These are phyloP conservation scores for Haematococcus sp. DNA, from an alignment of 139 green algal species.

Conservation along the genomic window DNA sequence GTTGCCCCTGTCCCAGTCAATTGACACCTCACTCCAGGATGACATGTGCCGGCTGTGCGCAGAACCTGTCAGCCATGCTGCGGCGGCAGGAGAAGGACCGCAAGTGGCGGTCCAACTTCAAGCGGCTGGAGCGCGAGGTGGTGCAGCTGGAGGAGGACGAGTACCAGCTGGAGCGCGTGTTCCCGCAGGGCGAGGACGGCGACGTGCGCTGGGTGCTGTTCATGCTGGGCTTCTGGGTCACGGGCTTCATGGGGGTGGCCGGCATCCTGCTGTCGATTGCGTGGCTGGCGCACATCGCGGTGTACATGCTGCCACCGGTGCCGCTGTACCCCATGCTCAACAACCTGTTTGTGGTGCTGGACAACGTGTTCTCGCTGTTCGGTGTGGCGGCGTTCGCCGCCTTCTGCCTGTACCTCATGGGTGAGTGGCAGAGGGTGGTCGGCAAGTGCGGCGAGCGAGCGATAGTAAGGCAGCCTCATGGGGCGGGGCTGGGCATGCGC, in stretches of 20 bases:
- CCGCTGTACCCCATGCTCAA: constrained; percentile 89
- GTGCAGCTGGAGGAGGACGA: constrained; percentile 89
- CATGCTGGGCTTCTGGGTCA: constrained; percentile 80
- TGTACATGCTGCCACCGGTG: constrained; percentile 85
- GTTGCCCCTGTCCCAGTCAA: too few species aligned
- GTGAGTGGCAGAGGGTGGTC: constrained; percentile 28
- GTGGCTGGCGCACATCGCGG: constrained; percentile 93
- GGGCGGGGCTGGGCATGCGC: too few species aligned
- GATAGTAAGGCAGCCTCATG: not conserved
- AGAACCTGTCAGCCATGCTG: constrained; percentile 56
- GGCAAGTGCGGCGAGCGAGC: not conserved
- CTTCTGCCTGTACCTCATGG: constrained; percentile 95
- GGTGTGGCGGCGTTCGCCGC: constrained; percentile 83
- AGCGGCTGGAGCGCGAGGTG: constrained; percentile 75
- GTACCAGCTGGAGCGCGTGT: constrained; percentile 77
- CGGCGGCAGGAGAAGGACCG: constrained; percentile 66
- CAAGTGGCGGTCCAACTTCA: constrained; percentile 74
- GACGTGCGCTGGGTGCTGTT: constrained; percentile 75
- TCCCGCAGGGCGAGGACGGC: constrained; percentile 85
- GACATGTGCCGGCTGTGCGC: too few species aligned
- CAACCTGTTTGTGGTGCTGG: constrained; percentile 81
- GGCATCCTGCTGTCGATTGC: constrained; percentile 63
- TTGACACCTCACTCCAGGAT: too few species aligned
- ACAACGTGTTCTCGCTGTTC: constrained; percentile 87
- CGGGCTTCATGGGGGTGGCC: constrained; percentile 68